Evolutionary conservation across 2,329 filamentous ascomycete genomes (phyloP), one percentile per base, ranked within the genome.

Genomic region (Arthroderma uncinatum): DNA sequence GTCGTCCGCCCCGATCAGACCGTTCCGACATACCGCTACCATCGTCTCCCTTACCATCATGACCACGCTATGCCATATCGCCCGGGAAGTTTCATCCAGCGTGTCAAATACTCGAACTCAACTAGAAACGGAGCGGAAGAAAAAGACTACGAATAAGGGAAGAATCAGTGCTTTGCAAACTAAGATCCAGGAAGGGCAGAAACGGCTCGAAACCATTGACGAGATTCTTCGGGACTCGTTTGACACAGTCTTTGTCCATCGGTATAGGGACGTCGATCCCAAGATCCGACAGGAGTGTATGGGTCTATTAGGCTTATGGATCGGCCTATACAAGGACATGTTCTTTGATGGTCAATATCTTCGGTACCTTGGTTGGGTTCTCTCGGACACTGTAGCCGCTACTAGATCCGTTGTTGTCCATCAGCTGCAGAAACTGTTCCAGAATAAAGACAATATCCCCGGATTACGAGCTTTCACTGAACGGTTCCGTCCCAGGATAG

Each of bases 21-120:
- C 93, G 1, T 96, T 98, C 72, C 82, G 93, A 62, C 93, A 98
- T 71, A 98, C 93, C 0, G 87, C 91, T 0, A 95, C 92, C 1
- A 85, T 93, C 0, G 85, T 92, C 23, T 85, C 88, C 1, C 76
- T 97, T 34, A 81, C 88, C 14, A 85, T 95, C 62, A 85, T 88
- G 57, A 89, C 83, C 34, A 82, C 87, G 0, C 76, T 97, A 25
- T 91, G 89, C 61, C 78, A 82, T 50, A 78, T 92, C 34, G 87
- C 86, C 9, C 81, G 81, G 56, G 82, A 84, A 33, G 79, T 93
- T 28, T 83, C 86, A 52, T 79, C 84, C 47, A 82, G 83, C 57
- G 83, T 88, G 58, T 86, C 87, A 16, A 90, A 85, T 61, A 82
- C 84, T 55, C 85, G 87, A 61, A 85, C 90, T 63, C 88, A 94